These are phyloP conservation scores for Sechiopsis laciniata DNA, from an alignment of 306 rosid genomes.

Conservation along the genomic window DNA sequence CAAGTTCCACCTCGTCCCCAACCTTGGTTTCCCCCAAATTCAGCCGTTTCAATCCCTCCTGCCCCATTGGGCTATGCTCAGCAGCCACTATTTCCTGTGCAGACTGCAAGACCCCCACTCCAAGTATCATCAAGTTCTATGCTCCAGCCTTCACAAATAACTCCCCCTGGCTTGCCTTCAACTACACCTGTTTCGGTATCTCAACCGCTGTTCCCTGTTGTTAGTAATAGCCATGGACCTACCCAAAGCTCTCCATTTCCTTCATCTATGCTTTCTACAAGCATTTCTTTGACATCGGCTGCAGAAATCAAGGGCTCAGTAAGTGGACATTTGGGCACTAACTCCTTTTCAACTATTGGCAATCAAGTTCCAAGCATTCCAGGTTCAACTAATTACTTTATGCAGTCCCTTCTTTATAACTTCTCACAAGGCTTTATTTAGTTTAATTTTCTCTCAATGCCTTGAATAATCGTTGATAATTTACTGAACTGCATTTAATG, in stretches of 20 bases:
- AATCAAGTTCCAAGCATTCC: slow-evolving; percentile 41
- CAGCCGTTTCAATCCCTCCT: slow-evolving; percentile 60
- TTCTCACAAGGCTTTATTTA: background rate
- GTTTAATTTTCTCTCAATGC: slow-evolving; percentile 11
- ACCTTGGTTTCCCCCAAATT: slow-evolving; percentile 75
- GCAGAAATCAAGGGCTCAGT: slow-evolving; percentile 38
- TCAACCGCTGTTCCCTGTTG: slow-evolving; percentile 96
- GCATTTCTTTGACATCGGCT: slow-evolving; percentile 43
- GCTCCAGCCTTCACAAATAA: slow-evolving; percentile 49
- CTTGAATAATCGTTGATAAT: background rate
- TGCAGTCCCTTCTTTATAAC: background rate
- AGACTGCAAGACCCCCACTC: slow-evolving; percentile 64
- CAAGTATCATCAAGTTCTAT: slow-evolving; percentile 48
- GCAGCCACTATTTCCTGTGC: slow-evolving; percentile 97
- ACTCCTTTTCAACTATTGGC: slow-evolving; percentile 37
- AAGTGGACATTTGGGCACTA: slow-evolving; percentile 47
- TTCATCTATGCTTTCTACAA: slow-evolving; percentile 44
- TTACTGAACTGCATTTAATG: slow-evolving; percentile 25
- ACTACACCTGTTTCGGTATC: slow-evolving; percentile 67
- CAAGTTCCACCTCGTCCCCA: slow-evolving; percentile 74
- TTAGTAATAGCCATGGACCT: slow-evolving; percentile 52
- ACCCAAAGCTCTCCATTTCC: slow-evolving; percentile 65
- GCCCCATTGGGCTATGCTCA: slow-evolving; percentile 51
- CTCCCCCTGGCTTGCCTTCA: slow-evolving; percentile 77
- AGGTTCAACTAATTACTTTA: slow-evolving; percentile 36